Evolutionary conservation across 169 alveolate genomes (phyloP).

Genomic region (Plasmodium inui): DNA sequence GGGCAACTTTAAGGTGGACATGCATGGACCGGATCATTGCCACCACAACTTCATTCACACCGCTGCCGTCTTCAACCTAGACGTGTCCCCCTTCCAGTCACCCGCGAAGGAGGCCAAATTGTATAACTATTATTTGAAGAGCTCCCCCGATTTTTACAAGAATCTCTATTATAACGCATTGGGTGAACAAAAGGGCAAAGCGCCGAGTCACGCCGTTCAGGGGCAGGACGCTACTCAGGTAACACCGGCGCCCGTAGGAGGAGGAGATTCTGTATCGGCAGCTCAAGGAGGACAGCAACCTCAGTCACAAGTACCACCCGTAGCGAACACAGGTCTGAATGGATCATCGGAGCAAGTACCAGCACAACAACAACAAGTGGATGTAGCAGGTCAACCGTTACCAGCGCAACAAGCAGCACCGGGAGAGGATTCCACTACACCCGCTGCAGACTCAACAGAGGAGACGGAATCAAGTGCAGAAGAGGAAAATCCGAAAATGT

Average conservation of each 20-base stretch:
- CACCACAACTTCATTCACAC: conserved; percentile 15
- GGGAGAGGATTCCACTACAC: too few relatives aligned
- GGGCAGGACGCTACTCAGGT: background rate
- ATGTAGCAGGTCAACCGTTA: too few relatives aligned
- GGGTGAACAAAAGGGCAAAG: background rate
- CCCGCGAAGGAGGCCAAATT: background rate
- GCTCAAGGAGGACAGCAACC: background rate
- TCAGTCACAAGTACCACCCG: background rate
- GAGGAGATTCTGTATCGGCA: background rate
- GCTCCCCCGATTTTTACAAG: conserved; percentile 35
- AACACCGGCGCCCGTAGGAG: background rate
- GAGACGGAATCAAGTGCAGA: background rate
- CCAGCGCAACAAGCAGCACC: background rate
- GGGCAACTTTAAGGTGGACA: conserved; percentile 49
- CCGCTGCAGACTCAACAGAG: background rate
- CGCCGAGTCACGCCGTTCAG: background rate
- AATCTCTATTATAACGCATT: background rate
- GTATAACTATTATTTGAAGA: background rate
- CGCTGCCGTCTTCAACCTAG: conserved; percentile 2
- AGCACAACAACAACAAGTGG: too few relatives aligned
- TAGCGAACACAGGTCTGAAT: background rate
- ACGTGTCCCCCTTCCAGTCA: background rate
- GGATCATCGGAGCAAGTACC: too few relatives aligned
- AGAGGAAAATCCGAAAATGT: background rate
- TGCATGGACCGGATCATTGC: conserved; percentile 19